Base-by-base conservation (phyloP, 2,329 filamentous ascomycete genomes). In the Penicillium janthinellum region DNA sequence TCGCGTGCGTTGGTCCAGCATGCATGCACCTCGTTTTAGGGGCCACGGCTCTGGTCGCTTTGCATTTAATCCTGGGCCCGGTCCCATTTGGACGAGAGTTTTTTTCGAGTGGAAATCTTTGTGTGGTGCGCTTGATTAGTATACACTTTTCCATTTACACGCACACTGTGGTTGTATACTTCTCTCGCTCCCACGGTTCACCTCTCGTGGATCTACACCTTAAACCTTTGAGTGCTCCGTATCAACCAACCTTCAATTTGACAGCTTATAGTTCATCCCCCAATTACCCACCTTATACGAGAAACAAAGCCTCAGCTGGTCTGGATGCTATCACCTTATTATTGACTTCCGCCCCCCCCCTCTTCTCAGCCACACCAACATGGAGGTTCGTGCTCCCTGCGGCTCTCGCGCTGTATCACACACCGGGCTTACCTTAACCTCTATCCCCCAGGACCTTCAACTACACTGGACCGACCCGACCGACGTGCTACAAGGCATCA, bases 401-500 rank as follows among this genome's bases (percentile, higher is more conserved):
- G 39, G 37, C 41, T 45, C 48, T 35, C 34, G 20, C 3, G 15
- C 48, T 38, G 11, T 28, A 12, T 49, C 14, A 10, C 12, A 10
- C 22, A 28, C 31, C 34, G 14, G 28, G 48, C 52, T 47, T 22
- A 37, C 28, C 37, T 42, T 55, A 45, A 54, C 20, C n/a, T n/a
- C 7, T 37, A 2, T 35, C 22, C 3, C n/a, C 31, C 55, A 60
- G 58, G 49, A 57, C 38, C 50, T 54, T 52, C 56, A 64, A 17
- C 41, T 60, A 48, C 57, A 52, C 53, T 73, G 71, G 70, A 62
- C 62, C 14, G 59, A 69, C 51, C 64, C 66, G 25, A 61, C 55
- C 50, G 71, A 75, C 62, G 61, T 72, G 44, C 71, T 76, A 5
- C 73, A 74, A 45, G 71, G 71, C 25, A 74, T 74, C 56, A 70